Evolutionary conservation across 2,329 filamentous ascomycete species (phyloP).

Genomic region (Cladosporium sp.): DNA sequence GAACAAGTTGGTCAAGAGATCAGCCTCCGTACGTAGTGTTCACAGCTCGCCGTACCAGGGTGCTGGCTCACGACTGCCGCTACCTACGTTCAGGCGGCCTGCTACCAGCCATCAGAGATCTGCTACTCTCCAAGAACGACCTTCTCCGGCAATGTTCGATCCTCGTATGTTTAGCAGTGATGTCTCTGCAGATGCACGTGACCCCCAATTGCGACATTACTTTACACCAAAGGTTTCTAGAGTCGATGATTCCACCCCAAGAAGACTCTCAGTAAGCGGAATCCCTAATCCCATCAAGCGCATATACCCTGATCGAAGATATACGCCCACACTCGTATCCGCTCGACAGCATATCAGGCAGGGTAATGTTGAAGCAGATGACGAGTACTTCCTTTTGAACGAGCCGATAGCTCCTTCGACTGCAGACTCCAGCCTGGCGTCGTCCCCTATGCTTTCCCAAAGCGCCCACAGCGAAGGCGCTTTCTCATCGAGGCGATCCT

Average conservation of each 20-base stretch:
- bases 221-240: constrained; percentile 29
- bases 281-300: constrained; percentile 35
- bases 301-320: constrained; percentile 32
- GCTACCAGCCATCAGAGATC: constrained; percentile 76
- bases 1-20: constrained; percentile 75
- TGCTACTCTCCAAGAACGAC: constrained; percentile 54
- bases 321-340: constrained; percentile 30
- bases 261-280: constrained; percentile 27
- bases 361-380: constrained; percentile 24
- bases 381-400: constrained; percentile 19
- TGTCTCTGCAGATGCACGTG: constrained; percentile 18
- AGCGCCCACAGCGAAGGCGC: not conserved
- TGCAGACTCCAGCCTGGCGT: constrained; percentile 20
- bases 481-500: constrained; percentile 39
- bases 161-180: constrained; percentile 15
- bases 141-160: constrained; percentile 10
- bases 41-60: constrained; percentile 43
- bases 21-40: constrained; percentile 51
- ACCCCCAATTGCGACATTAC: constrained; percentile 30
- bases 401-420: constrained; percentile 11
- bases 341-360: constrained; percentile 23
- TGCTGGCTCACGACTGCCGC: constrained; percentile 56
- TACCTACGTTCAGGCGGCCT: constrained; percentile 64
- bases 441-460: constrained; percentile 23
- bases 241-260: constrained; percentile 16